Evolutionary conservation across 257 asterid species (phyloP), one percentile per base, ranked within the genome.

Genomic region (Jaltomata sinuosa): DNA sequence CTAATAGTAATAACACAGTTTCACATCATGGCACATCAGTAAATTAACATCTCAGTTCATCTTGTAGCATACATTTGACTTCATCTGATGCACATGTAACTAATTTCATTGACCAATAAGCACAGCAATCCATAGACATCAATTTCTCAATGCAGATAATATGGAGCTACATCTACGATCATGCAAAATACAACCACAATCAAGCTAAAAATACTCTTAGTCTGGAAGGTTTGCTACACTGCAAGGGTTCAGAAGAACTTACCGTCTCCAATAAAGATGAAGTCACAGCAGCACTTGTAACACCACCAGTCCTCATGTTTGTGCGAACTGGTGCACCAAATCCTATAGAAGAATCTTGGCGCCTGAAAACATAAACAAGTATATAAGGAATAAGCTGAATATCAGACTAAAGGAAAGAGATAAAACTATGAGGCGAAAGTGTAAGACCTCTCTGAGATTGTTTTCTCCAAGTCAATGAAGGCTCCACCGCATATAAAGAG

Each of bases 401-500:
- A 11, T 50, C 40, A 45, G 25, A 14, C 52, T n/a, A 42, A 16
- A 79, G 83, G 81, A 8, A 61, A 52, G 55, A 49, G 19, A 47
- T 61, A 19, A 42, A 68, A 80, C 65, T 49, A 72, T 38, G 59
- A 49, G 61, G 18, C 34, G 80, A 14, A 6, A 81, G 81, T 84
- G 53, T 82, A 83, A 71, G 76, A 96, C 99, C 99, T 97, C 83
- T 97, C 99, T 45, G 99, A 97, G 89, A 97, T 93, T 19, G 99
- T 97, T 85, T 95, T 97, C 87, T 97, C 99, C 92, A 97, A 88
- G 94, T 97, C 99, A 40, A 93, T 91, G 88, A 97, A 97, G 79
- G 99, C 99, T 83, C 99, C 99, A 40, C 99, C 98, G 6, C 99
- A 96, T 87, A 96, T 93, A 84, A 96, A 96, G 88, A 96, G 99